Evolutionary conservation across 345 rosid species (phyloP).

Genomic region (Salix viminalis): DNA sequence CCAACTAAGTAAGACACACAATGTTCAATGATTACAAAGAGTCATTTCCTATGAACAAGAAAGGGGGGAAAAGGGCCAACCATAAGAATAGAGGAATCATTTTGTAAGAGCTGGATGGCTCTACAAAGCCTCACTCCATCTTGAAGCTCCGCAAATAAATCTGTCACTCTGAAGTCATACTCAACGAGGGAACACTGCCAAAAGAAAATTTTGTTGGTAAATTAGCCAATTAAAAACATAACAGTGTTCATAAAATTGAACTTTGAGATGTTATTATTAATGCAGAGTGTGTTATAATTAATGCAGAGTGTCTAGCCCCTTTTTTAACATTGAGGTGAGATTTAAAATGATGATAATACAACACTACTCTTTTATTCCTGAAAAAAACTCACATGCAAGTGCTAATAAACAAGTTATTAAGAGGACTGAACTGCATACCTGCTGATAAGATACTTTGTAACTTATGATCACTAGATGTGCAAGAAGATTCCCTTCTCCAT

Average conservation of each 20-base stretch:
- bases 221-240: not conserved
- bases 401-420: slow-evolving; percentile 1
- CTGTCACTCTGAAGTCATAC: slow-evolving; percentile 66
- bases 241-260: not conserved
- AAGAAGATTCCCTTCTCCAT: slow-evolving; percentile 88
- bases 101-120: slow-evolving; percentile 75
- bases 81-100: slow-evolving; percentile 73
- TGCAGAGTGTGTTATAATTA: not conserved
- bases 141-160: slow-evolving; percentile 73
- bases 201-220: slow-evolving; percentile 1
- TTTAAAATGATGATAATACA: not conserved
- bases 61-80: slow-evolving; percentile 36
- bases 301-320: not conserved
- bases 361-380: not conserved
- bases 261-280: not conserved
- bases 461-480: slow-evolving; percentile 81
- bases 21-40: not conserved
- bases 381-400: not conserved
- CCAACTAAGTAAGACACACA: slow-evolving; percentile 7
- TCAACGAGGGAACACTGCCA: slow-evolving; percentile 65
- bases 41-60: not conserved
- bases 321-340: too few species aligned
- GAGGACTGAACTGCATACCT: slow-evolving; percentile 47
- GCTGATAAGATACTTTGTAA: slow-evolving; percentile 71
- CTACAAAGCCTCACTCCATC: slow-evolving; percentile 88